Base-by-base conservation (phyloP, 768 basidiomycete species). In the Serpula lacrymans region DNA sequence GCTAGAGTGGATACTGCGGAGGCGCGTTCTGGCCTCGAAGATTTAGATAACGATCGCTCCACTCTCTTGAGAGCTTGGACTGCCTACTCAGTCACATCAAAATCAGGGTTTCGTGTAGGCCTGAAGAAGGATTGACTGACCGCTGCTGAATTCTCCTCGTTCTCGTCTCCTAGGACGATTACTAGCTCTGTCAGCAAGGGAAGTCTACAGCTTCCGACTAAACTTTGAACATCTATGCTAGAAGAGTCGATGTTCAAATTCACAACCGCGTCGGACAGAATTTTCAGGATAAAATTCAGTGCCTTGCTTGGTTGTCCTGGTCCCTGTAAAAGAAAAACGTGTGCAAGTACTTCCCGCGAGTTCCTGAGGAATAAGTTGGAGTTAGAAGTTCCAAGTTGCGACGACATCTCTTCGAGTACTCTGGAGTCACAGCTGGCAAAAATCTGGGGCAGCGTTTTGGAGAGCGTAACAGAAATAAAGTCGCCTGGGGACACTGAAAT, bases 121-220 rank as follows among this genome's bases (percentile, higher is more conserved):
- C 32, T 30, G 21, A 30, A 21, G 12, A 42, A 18, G n/a, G 12
- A 39, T 14, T 10, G 3, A n/a, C 73, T 45, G 53, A 82, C 83
- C 51, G 64, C 59, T 23, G 69, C 59, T 3, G 68, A 68, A 5
- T 68, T 61, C 4, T 59, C 61, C 0, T 58, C 53, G 36, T 80
- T 73, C 38, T 82, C 77, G 48, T 92, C 78, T 3, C 92, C 94
- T 54, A 96, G 67, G 9, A 75, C 74, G 25, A 91, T 72, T 14
- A 92, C 82, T 17, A 98, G 65, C 45, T 84, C 79, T 5, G 82
- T 79, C 10, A 95, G 68, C 20, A 95, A 65, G 3, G 80, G 73
- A 1, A 88, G 74, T 22, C 84, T 63, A 44, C 77, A 83, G 44
- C 80, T 82, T 34, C 76, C 77, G 31, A 93, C 73, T 52, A 86